phyloP scores from a whole-genome alignment of 2,329 filamentous ascomycete genomes.

The Orbilia brochopaga region DNA sequence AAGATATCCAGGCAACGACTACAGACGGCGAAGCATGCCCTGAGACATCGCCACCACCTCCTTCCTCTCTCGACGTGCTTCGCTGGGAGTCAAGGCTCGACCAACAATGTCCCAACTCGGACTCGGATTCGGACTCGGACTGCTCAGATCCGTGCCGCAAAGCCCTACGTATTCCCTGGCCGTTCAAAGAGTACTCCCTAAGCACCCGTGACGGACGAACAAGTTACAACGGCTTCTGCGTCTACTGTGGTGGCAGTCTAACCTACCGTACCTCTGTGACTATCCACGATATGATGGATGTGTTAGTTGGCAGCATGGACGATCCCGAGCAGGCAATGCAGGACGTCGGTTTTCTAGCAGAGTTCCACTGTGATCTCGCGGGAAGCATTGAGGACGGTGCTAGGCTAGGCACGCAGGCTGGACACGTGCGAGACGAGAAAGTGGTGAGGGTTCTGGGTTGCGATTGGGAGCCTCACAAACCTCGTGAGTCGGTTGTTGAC shows the following conservation, averaged over 20 bases:
- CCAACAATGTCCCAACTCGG: slow-evolving; percentile 25
- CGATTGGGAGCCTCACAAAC: slow-evolving; percentile 4
- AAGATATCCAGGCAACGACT: not conserved
- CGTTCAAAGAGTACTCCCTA: slow-evolving; percentile 28
- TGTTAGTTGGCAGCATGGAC: slow-evolving; percentile 43
- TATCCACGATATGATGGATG: slow-evolving; percentile 38
- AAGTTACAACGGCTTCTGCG: slow-evolving; percentile 40
- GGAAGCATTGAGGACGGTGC: slow-evolving; percentile 20
- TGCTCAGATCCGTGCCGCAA: slow-evolving; percentile 14
- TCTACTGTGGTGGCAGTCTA: slow-evolving; percentile 37
- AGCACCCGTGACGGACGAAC: slow-evolving; percentile 41
- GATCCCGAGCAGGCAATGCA: slow-evolving; percentile 27
- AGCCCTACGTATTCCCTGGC: slow-evolving; percentile 32
- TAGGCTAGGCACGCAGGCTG: slow-evolving; percentile 23
- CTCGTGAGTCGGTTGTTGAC: slow-evolving; percentile 1
- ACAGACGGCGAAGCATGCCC: slow-evolving; percentile 22
- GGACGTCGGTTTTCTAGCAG: slow-evolving; percentile 32
- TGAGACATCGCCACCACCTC: slow-evolving; percentile 4
- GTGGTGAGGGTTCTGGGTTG: slow-evolving; percentile 19
- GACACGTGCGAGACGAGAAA: slow-evolving; percentile 20
- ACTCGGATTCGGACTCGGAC: not conserved
- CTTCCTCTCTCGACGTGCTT: slow-evolving; percentile 32
- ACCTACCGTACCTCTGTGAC: slow-evolving; percentile 34
- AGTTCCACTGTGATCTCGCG: slow-evolving; percentile 35
- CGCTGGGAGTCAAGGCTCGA: slow-evolving; percentile 45